These are phyloP conservation scores for Rhizopus sp. DNA, from an alignment of 371 early-diverging fungal genomes.

Conservation along the genomic window DNA sequence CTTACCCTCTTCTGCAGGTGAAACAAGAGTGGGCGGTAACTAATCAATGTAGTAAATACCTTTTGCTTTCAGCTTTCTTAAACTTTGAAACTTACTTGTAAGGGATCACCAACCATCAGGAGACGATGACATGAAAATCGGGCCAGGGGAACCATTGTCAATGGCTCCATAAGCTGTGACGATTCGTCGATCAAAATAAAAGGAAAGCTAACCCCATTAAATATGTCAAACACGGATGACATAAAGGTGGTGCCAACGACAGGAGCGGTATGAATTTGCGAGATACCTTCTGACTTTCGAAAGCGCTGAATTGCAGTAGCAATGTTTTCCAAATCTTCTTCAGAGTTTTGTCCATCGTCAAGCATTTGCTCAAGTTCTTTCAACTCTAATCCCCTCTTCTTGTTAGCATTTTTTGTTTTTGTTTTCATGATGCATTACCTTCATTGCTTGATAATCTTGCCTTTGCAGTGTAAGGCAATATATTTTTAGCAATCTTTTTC, in stretches of 20 bases:
- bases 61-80: neutral
- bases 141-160: conserved; percentile 81
- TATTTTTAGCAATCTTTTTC: conserved; percentile 73
- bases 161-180: conserved; percentile 86
- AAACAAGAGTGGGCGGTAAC: conserved; percentile 83
- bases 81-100: conserved; percentile 34
- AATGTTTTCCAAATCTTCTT: conserved; percentile 58
- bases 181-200: conserved; percentile 89
- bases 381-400: conserved; percentile 41
- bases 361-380: conserved; percentile 77
- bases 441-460: conserved; percentile 52
- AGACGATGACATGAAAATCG: conserved; percentile 63
- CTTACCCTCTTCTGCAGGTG: conserved; percentile 39
- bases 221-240: conserved; percentile 73
- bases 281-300: conserved; percentile 52
- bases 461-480: conserved; percentile 71
- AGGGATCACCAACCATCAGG: conserved; percentile 93
- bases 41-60: conserved; percentile 24
- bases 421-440: conserved; percentile 17
- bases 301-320: conserved; percentile 68
- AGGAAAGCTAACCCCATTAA: conserved; percentile 61
- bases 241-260: conserved; percentile 82
- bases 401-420: too few relatives aligned
- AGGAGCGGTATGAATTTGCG: conserved; percentile 51
- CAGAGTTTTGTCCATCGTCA: conserved; percentile 56